A percentile compares a stretch with the other conserved stretches of the same genome.
These are phyloP conservation scores for Macrophomina tecta DNA, from an alignment of 2,329 filamentous ascomycete species.

Conservation along the genomic window DNA sequence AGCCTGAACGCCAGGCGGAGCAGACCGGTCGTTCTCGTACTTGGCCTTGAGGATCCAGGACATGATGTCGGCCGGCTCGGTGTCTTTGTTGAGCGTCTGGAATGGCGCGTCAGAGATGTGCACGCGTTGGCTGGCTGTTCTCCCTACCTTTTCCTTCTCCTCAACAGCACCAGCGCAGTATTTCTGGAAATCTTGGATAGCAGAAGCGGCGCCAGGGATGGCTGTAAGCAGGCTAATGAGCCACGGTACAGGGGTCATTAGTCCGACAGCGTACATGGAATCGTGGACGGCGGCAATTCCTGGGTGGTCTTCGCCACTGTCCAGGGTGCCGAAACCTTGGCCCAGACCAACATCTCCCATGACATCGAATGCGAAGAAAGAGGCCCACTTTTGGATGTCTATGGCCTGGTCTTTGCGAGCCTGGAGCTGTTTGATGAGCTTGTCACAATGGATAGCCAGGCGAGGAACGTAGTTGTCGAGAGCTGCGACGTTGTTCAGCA, in stretches of 20 bases:
- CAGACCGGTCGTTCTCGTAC: conserved; percentile 45
- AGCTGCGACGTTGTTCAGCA: background rate
- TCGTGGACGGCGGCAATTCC: conserved; percentile 45
- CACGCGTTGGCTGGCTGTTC: background rate
- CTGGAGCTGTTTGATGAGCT: conserved; percentile 37
- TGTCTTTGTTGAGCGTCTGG: conserved; percentile 29
- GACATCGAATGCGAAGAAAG: conserved; percentile 56
- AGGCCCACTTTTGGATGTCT: conserved; percentile 41
- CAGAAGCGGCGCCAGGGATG: conserved; percentile 40
- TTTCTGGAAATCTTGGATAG: conserved; percentile 39
- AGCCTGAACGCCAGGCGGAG: conserved; percentile 39
- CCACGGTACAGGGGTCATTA: conserved; percentile 46
- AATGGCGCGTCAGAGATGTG: background rate
- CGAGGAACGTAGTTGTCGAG: conserved; percentile 39
- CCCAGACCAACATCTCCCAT: conserved; percentile 56
- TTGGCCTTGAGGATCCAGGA: conserved; percentile 50
- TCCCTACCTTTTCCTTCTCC: conserved; percentile 40
- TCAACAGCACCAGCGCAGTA: conserved; percentile 39
- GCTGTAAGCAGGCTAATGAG: conserved; percentile 40
- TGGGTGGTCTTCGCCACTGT: conserved; percentile 34
- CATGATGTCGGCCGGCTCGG: conserved; percentile 45
- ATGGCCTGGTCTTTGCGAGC: conserved; percentile 34
- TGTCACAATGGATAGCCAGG: conserved; percentile 38
- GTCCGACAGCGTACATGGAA: conserved; percentile 42
- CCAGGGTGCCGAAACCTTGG: conserved; percentile 49